Evolutionary conservation across 306 rosid species (phyloP), one percentile per base, ranked within the genome.

Genomic region (Vigna unguiculata): DNA sequence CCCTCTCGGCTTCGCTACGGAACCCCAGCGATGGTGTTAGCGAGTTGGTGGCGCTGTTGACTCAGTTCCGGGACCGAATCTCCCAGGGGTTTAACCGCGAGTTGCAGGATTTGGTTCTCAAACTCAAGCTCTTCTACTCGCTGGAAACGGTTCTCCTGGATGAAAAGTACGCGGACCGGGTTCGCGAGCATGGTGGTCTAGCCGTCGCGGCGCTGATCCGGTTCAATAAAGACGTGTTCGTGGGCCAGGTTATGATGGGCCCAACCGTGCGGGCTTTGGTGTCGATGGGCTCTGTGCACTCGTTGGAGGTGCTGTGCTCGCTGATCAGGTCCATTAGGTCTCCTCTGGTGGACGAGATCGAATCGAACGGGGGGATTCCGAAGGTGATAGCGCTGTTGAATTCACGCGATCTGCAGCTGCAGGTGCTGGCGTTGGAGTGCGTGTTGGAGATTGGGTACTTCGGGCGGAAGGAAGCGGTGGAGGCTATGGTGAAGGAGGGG

Each of bases 211-310:
- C 86, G 45, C 55, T 89, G 88, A 91, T 90, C 17, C 54, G 76
- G 25, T 92, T 95, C 90, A 95, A 95, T 78, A 95, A 90, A 72
- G 97, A 95, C 60, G 97, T 95, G 1, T 95, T 95, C 78, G 97
- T 90, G 7, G 98, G 97, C 1, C 86, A 90, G 68, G 93, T 92
- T 4, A 54, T 88, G 3, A 86, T 92, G 89, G 89, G 91, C 11
- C 91, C 86, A 2, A 89, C 93, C 0, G 71, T 75, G 11, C 70
- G 74, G 0, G 92, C 93, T 0, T 58, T 95, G 34, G 22, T 89
- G 0, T 60, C 81, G 30, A 90, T 90, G 83, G 83, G 80, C 15
- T 86, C 97, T 0, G 19, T 78, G 1, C 30, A 54, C 22, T 87
- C 97, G 1, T 71, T 95, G 7, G 79, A 76, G 71, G 89, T 92